Base-by-base conservation (phyloP, 805 yeast genomes). In the Spathaspora girioi region DNA sequence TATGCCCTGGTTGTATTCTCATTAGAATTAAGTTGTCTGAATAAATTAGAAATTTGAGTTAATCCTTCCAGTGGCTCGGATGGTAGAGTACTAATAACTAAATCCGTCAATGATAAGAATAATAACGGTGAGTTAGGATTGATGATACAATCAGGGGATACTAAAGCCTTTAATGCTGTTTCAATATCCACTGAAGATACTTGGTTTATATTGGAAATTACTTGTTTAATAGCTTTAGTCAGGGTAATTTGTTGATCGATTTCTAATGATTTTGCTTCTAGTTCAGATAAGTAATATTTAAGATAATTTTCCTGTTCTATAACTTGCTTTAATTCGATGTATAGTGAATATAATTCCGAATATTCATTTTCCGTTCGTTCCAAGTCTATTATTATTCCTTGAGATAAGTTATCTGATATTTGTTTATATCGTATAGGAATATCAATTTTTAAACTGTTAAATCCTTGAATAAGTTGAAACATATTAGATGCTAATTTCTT, bases 361-460 rank as follows among this genome's bases (percentile, higher is more conserved):
- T 12, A 27, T 3, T 42, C n/a, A 2, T 3, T 14, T 20, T 42
- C 43, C 8, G 48, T 15, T 10, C 20, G 27, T 9, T 31, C 31
- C 7, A 23, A 32, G 14, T 35, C 40, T 4, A 9, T n/a, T 11
- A 11, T 15, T 4, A n/a, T 18, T 35, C 40, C 40, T n/a, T n/a
- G 17, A 15, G 40, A 23, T 12, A 50, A 19, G 15, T 42, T 29
- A 12, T 46, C 41, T 15, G 41, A 42, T 19, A 47, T 1, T 46
- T 42, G 18, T 23, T 46, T 46, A 9, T 31, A 38, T 3, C 27
- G 18, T 27, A 9, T 7, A 2, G 53, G 53, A 8, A 46, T 17
- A 6, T 47, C 45, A 26, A 50, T 18, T 19, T 44, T 20, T 35
- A 46, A 35, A 7, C 12, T 43, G 5, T 50, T 41, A 5, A 50